Evolutionary conservation across 306 rosid species (phyloP).

Genomic region (Dryas octopetala): DNA sequence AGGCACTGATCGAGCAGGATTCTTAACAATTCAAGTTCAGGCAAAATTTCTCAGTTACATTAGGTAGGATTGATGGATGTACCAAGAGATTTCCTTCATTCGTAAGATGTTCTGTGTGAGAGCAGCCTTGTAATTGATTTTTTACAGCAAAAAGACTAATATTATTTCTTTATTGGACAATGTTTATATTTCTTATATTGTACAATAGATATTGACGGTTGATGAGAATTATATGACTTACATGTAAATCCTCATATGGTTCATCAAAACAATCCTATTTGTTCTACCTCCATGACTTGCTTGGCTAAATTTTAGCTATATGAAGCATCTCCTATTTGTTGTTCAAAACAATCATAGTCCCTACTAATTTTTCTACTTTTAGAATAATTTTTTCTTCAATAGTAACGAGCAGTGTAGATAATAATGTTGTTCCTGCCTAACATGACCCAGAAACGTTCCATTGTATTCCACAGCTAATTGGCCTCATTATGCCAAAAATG

Average conservation of each 20-base stretch:
- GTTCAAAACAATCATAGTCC: not conserved
- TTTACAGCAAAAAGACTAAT: too few relatives aligned
- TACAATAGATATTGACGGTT: not conserved
- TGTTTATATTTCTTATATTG: not conserved
- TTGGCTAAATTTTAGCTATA: slow-evolving; percentile 1
- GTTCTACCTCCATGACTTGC: not conserved
- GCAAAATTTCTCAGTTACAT: not conserved
- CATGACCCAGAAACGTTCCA: not conserved
- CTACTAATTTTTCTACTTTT: not conserved
- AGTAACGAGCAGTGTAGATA: not conserved
- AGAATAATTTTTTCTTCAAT: too few relatives aligned
- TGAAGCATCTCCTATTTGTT: not conserved
- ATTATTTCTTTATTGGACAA: not conserved
- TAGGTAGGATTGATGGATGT: not conserved
- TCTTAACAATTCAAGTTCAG: not conserved
- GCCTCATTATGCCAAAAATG: not conserved
- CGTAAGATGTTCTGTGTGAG: not conserved
- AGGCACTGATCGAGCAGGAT: not conserved
- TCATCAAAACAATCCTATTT: not conserved
- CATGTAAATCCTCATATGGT: slow-evolving; percentile 5
- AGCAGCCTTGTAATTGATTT: too few relatives aligned
- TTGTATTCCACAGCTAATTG: not conserved
- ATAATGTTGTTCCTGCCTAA: not conserved
- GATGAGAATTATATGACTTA: not conserved
- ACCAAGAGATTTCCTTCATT: not conserved